Conservation (phyloP, 1,284 basidiomycete genomes). For the Phaffia rhodozyma region DNA sequence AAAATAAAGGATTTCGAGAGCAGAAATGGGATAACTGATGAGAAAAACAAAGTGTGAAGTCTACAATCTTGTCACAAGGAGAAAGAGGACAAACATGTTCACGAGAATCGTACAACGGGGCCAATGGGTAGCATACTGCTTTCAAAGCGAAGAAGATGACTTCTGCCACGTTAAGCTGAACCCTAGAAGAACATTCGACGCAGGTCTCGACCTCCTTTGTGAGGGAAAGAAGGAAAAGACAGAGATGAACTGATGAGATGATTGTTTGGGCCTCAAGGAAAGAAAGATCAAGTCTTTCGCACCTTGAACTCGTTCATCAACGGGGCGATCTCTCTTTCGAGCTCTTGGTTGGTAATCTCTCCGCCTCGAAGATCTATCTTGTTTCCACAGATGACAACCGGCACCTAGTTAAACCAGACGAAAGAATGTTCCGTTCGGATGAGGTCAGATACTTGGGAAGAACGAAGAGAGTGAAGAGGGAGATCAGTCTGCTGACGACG, state of each 20-base stretch:
- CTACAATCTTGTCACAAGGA: not conserved
- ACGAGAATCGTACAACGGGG: conserved; percentile 90
- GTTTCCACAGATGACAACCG: conserved; percentile 94
- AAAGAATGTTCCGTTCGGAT: conserved; percentile 2
- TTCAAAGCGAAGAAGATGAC: conserved; percentile 99
- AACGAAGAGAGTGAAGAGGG: not conserved
- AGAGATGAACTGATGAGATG: not conserved
- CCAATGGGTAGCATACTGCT: conserved; percentile 92
- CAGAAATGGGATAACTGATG: not conserved
- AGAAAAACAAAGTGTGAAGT: not conserved
- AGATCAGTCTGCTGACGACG: not conserved
- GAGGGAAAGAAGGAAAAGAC: not conserved
- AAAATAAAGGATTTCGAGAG: not conserved
- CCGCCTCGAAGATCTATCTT: conserved; percentile 93
- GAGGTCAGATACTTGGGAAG: not conserved
- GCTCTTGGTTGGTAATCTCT: conserved; percentile 81
- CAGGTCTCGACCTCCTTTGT: conserved; percentile 90
- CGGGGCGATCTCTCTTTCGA: conserved; percentile 87
- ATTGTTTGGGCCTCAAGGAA: too few species aligned
- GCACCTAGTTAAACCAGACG: conserved; percentile 47
- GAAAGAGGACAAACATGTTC: conserved; percentile 55
- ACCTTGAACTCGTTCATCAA: conserved; percentile 98
- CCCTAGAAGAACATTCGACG: conserved; percentile 86
- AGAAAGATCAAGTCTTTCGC: conserved; percentile 5
- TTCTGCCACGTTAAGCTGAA: conserved; percentile 85